Percentiles rank a stretch among this genome's conserved stretches.
These are phyloP conservation scores for Sarocladiaceae sp. DNA, from an alignment of 2,329 filamentous ascomycete species.

Conservation along the genomic window DNA sequence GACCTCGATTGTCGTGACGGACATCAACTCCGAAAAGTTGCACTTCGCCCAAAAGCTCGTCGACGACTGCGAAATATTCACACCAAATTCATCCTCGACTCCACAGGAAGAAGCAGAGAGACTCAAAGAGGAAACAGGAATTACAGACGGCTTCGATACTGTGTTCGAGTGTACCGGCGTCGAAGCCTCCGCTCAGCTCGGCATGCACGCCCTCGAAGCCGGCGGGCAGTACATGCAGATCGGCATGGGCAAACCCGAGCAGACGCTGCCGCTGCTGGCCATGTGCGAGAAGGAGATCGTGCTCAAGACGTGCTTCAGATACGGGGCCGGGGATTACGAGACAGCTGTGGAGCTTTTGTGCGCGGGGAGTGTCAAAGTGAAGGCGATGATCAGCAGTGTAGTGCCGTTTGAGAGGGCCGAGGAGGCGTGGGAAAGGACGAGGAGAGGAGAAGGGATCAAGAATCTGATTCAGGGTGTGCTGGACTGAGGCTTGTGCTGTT, in stretches of 20 bases:
- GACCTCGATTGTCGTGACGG: too few relatives aligned
- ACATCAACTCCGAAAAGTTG: too few relatives aligned
- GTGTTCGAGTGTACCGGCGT: conserved; percentile 14
- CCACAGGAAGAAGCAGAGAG: too few relatives aligned
- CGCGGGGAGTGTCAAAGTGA: conserved; percentile 1
- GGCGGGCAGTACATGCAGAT: conserved; percentile 50
- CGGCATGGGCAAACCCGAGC: conserved; percentile 52
- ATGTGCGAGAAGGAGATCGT: conserved; percentile 50
- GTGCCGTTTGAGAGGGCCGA: conserved; percentile 12
- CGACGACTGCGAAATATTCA: too few relatives aligned
- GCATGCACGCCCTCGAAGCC: conserved; percentile 27
- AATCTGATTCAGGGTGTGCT: conserved; percentile 14
- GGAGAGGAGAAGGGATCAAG: conserved; percentile 15
- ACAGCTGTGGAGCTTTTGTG: conserved; percentile 11
- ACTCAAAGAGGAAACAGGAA: too few relatives aligned
- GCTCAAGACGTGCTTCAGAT: conserved; percentile 41
- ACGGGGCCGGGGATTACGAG: conserved; percentile 27
- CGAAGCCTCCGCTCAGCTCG: conserved; percentile 13
- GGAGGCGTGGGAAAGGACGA: conserved; percentile 16
- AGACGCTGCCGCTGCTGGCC: conserved; percentile 47
- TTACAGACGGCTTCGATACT: too few relatives aligned
- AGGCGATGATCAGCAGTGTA: conserved; percentile 11
- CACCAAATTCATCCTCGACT: too few relatives aligned
- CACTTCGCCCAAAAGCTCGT: too few relatives aligned
- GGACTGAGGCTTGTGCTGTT: too few relatives aligned